Base-by-base conservation (phyloP, 1,284 basidiomycete genomes). In the Flammula alnicola region DNA sequence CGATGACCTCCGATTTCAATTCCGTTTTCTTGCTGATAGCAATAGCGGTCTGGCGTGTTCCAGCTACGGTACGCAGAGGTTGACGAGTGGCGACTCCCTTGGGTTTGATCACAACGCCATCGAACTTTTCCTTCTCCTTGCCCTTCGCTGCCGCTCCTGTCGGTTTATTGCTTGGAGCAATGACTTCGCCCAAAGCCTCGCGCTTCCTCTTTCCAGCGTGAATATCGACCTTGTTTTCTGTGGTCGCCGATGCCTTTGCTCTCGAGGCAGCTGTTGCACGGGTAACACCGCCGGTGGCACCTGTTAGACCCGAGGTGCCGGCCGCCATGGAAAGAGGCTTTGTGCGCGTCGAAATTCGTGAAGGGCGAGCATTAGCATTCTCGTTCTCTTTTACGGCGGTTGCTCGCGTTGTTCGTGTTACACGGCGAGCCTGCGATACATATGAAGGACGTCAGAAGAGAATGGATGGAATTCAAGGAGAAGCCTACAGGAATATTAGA, bases 181-280 rank as follows among this genome's bases (percentile, higher is more conserved):
- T 76, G 19, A 88, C 81, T 65, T 89, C 87, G 25, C 82, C 84
- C 23, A 89, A 72, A 3, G 86, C 85, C 49, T 88, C 85, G 41
- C 88, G 83, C 66, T 91, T 90, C 53, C 86, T 78, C 69, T 91
- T 91, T 39, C 77, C 80, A 9, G 74, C 72, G 8, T 73, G 63
- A 9, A 62, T 54, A 22, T 76, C 73, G 11, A 66, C 60, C 49
- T 81, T 79, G 47, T 44, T 36, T 29, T 39, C 51, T 5, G 65
- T 58, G 25, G 56, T 38, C 44, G 58, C 58, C 38, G 66, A 67
- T 6, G 66, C 65, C 57, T 80, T 83, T 11, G 78, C 80, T 59
- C 73, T 71, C 12, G 79, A 81, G 11, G 78, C 74, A 2, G 76
- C 76, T 6, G 79, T 78, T 41, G 73, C 75, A 33, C 80, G 74